These are phyloP conservation scores for Bonia amplexicaulis DNA, from an alignment of 176 grass and related monocot species.

Conservation along the genomic window DNA sequence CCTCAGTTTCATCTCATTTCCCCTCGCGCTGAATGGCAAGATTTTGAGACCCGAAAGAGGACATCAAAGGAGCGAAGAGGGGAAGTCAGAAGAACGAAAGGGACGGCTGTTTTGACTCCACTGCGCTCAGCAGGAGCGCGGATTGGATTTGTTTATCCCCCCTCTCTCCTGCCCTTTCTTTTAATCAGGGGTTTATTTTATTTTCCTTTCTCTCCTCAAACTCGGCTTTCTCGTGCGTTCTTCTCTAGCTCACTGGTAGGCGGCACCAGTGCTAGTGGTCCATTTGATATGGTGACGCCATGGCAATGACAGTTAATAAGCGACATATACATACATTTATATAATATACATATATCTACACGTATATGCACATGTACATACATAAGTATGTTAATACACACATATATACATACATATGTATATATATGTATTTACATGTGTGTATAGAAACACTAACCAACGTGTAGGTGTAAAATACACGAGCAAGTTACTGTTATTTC, in stretches of 20 bases:
- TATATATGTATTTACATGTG: too few species aligned
- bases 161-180: not conserved
- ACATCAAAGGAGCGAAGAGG: not conserved
- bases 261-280: not conserved
- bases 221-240: constrained; percentile 35
- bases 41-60: constrained; percentile 11
- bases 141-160: constrained; percentile 8
- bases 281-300: constrained; percentile 18
- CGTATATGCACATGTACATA: too few species aligned
- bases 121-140: constrained; percentile 28
- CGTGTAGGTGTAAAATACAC: too few species aligned
- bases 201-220: not conserved
- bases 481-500: too few species aligned
- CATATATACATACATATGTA: too few species aligned
- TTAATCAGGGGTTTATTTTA: not conserved
- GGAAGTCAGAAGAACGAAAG: constrained; percentile 47
- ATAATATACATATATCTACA: too few species aligned
- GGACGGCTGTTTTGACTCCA: constrained; percentile 53
- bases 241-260: not conserved
- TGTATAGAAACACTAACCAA: too few species aligned
- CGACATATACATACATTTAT: not conserved
- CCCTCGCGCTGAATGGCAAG: not conserved
- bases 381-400: too few species aligned
- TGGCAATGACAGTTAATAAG: constrained; percentile 19
- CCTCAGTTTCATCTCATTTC: not conserved